These are phyloP conservation scores for Salix caprea DNA, from an alignment of 345 rosid genomes.

Conservation along the genomic window DNA sequence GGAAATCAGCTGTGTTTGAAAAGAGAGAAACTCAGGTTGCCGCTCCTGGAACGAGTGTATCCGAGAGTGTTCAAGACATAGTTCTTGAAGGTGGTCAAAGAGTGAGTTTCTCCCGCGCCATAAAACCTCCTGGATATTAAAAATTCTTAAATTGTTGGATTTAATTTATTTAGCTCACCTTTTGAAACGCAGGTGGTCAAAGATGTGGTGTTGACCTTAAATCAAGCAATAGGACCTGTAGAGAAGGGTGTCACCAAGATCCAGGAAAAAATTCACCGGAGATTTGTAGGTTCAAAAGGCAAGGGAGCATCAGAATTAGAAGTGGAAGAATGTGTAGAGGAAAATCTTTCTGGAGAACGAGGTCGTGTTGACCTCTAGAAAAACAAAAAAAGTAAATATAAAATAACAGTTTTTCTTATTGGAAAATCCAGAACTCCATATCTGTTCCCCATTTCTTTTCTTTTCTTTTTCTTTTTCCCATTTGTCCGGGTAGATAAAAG, in stretches of 20 bases:
- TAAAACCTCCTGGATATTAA: not conserved
- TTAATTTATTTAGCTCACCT: not conserved
- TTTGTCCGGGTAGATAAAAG: not conserved
- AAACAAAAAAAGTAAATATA: not conserved
- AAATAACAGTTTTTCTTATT: not conserved
- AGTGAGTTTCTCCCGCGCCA: conserved; percentile 25
- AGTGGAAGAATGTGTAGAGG: conserved; percentile 28
- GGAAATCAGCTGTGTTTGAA: conserved; percentile 37
- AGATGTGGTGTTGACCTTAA: conserved; percentile 78
- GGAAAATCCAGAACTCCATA: not conserved
- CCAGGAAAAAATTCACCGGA: conserved; percentile 57
- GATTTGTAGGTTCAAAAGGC: conserved; percentile 28
- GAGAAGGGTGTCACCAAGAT: conserved; percentile 82
- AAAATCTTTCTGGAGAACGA: conserved; percentile 3
- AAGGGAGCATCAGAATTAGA: conserved; percentile 33
- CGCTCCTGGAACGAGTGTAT: conserved; percentile 73
- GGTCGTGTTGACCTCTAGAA: not conserved
- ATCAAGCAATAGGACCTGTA: conserved; percentile 82
- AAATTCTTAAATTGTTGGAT: not conserved
- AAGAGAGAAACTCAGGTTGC: conserved; percentile 46
- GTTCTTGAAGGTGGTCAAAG: conserved; percentile 74
- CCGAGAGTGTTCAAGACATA: conserved; percentile 80
- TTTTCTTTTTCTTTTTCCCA: no score
- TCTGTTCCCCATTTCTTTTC: no score
- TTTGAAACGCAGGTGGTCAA: conserved; percentile 47